These are phyloP conservation scores for Aegilops sharonensis DNA, from an alignment of 176 grass and related monocot species.

Conservation along the genomic window DNA sequence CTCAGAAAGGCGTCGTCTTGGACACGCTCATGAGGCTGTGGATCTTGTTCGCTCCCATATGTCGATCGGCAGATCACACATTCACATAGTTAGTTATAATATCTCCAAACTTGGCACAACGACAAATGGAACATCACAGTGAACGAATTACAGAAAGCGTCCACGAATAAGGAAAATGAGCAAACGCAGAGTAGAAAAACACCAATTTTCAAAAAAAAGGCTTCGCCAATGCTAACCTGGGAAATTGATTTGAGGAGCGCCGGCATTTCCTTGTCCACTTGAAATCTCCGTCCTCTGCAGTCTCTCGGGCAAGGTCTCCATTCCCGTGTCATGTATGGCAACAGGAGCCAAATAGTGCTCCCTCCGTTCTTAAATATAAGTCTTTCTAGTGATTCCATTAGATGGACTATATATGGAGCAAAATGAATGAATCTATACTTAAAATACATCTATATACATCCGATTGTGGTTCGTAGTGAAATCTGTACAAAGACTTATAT, in stretches of 20 bases:
- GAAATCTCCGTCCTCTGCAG: background rate
- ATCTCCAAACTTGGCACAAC: background rate
- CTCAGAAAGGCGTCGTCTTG: too few species aligned
- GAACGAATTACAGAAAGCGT: background rate
- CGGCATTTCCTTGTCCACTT: background rate
- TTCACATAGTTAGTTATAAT: background rate
- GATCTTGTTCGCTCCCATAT: too few species aligned
- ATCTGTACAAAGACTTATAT: too few species aligned
- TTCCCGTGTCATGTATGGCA: background rate
- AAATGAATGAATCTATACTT: too few species aligned
- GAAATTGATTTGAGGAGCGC: background rate
- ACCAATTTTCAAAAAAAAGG: too few species aligned
- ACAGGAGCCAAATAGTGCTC: too few species aligned
- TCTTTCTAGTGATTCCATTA: too few species aligned
- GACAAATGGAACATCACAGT: background rate
- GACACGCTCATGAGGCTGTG: background rate
- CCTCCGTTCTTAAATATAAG: too few species aligned
- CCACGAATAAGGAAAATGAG: background rate
- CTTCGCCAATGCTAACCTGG: background rate
- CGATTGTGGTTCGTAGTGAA: too few species aligned
- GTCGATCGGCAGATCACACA: background rate
- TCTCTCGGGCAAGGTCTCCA: background rate
- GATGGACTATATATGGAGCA: too few species aligned
- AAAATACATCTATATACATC: too few species aligned
- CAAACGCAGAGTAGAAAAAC: background rate